Percentiles rank a stretch among this genome's conserved stretches.
Conservation (phyloP, 2,329 filamentous ascomycete genomes). For the Monosporascus sp. region DNA sequence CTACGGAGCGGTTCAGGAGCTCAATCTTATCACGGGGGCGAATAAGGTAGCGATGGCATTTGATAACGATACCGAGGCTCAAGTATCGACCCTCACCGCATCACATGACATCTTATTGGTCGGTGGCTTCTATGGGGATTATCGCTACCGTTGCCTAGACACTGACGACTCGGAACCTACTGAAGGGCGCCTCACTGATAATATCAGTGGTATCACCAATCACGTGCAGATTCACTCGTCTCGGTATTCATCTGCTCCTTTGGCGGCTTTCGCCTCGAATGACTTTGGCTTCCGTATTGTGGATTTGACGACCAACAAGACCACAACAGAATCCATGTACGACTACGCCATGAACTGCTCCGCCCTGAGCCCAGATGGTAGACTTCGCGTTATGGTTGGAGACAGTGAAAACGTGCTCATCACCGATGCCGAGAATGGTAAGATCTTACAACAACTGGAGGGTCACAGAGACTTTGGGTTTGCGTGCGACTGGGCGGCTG, state of each 20-base stretch:
- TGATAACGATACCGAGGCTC: conserved; percentile 31
- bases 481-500: conserved; percentile 73
- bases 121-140: conserved; percentile 54
- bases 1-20: conserved; percentile 41
- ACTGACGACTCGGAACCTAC: conserved; percentile 30
- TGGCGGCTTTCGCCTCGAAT: conserved; percentile 59
- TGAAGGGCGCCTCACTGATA: conserved; percentile 42
- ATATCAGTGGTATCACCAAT: conserved; percentile 56
- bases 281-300: conserved; percentile 54
- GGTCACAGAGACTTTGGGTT: conserved; percentile 69
- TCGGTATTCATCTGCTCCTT: conserved; percentile 45
- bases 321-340: conserved; percentile 49
- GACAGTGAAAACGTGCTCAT: conserved; percentile 62
- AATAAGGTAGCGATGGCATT: conserved; percentile 41
- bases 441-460: conserved; percentile 49
- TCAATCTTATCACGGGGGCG: conserved; percentile 44
- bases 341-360: conserved; percentile 65
- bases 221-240: conserved; percentile 54
- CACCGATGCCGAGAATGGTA: conserved; percentile 61
- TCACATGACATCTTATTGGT: conserved; percentile 51
- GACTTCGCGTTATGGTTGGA: conserved; percentile 67
- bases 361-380: conserved; percentile 64
- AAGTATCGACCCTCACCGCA: conserved; percentile 47
- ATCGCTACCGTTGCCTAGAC: conserved; percentile 42
- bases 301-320: conserved; percentile 53